Conservation (phyloP, 2,329 filamentous ascomycete genomes). For the Ceratocystis albifundus region DNA sequence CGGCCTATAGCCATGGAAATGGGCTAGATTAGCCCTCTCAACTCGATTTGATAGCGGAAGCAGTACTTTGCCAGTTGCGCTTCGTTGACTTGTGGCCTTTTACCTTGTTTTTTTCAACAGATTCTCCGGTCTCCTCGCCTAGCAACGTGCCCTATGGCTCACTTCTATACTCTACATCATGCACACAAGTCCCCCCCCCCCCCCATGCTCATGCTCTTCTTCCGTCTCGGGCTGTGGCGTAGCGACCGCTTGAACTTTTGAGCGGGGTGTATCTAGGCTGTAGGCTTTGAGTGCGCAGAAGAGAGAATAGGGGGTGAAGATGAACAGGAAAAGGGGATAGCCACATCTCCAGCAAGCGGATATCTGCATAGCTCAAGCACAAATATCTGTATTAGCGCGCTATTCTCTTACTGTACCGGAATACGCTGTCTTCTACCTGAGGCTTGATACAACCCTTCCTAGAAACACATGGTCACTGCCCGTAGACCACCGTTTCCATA, state of each 20-base stretch:
- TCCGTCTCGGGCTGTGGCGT: not conserved
- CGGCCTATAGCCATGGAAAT: not conserved
- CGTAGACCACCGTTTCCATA: not conserved
- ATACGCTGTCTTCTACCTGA: not conserved
- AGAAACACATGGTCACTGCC: not conserved
- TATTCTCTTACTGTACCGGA: not conserved
- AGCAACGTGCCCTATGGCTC: not conserved
- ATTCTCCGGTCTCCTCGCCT: not conserved
- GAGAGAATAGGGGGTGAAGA: not conserved
- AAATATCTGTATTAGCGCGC: not conserved
- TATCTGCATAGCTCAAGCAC: not conserved
- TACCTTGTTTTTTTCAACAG: not conserved
- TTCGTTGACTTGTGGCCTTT: not conserved
- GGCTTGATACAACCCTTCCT: not conserved
- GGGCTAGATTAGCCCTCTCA: not conserved
- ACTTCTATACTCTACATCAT: not conserved
- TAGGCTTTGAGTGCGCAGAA: not conserved
- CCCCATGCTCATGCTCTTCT: not conserved
- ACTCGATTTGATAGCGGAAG: not conserved
- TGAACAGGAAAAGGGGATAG: not conserved
- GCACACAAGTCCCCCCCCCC: not conserved
- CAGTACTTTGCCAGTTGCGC: not conserved
- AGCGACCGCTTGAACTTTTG: not conserved
- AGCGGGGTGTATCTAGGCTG: not conserved
- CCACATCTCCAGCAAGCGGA: not conserved